A percentile compares a stretch with the other conserved stretches of the same genome.
These are phyloP conservation scores for Populus nigra DNA, from an alignment of 345 rosid species.

Conservation along the genomic window DNA sequence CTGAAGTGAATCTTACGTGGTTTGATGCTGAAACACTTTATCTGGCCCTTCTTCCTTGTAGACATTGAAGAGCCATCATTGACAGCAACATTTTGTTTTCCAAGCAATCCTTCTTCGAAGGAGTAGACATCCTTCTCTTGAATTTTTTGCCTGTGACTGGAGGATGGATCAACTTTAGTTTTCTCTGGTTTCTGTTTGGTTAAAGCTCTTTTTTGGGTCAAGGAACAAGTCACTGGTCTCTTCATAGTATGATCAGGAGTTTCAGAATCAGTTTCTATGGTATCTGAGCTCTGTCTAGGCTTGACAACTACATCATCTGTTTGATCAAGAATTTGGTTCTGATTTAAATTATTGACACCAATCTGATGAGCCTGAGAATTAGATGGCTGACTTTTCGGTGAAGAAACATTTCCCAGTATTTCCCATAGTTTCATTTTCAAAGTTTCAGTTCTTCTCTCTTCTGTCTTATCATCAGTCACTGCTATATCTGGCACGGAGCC, in stretches of 20 bases:
- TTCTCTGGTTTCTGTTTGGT: slow-evolving; percentile 31
- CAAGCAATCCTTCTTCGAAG: slow-evolving; percentile 47
- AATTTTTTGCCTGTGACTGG: slow-evolving; percentile 32
- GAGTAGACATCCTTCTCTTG: slow-evolving; percentile 44
- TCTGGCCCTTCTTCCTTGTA: slow-evolving; percentile 36
- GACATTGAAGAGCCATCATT: slow-evolving; percentile 36
- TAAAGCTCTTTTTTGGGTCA: slow-evolving; percentile 44
- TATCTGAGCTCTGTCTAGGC: slow-evolving; percentile 59
- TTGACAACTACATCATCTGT: slow-evolving; percentile 31
- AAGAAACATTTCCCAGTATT: slow-evolving; percentile 63
- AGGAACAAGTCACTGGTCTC: slow-evolving; percentile 66
- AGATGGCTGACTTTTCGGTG: slow-evolving; percentile 52
- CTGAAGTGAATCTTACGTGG: slow-evolving; percentile 43
- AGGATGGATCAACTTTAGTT: slow-evolving; percentile 32
- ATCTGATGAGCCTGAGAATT: slow-evolving; percentile 39
- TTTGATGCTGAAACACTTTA: slow-evolving; percentile 32
- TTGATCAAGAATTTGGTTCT: slow-evolving; percentile 28
- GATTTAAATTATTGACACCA: slow-evolving; percentile 33
- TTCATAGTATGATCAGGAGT: slow-evolving; percentile 42
- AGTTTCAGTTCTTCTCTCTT: slow-evolving; percentile 46
- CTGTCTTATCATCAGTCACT: slow-evolving; percentile 33
- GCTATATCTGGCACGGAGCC: slow-evolving; percentile 31
- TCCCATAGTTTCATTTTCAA: slow-evolving; percentile 79
- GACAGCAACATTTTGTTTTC: slow-evolving; percentile 31
- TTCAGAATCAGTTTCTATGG: slow-evolving; percentile 79